phyloP scores from a whole-genome alignment of 2,329 filamentous ascomycete species.

The Botryosphaeria agaves region DNA sequence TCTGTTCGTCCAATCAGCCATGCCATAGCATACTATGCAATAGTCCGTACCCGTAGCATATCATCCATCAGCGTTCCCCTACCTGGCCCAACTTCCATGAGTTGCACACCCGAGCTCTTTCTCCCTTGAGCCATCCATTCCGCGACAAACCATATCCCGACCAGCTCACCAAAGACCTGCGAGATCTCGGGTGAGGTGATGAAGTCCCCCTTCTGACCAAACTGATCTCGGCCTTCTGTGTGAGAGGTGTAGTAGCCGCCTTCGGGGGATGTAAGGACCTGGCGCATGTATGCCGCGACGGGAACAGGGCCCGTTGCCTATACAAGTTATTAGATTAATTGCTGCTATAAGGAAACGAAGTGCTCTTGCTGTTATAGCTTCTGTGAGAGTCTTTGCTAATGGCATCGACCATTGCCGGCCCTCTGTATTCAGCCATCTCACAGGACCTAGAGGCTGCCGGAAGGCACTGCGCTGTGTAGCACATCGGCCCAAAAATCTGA shows the following conservation, averaged over 20 bases:
- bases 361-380: constrained; percentile 60
- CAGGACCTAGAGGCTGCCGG: constrained; percentile 6
- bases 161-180: constrained; percentile 85
- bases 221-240: constrained; percentile 58
- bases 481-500: too few species aligned
- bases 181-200: constrained; percentile 96
- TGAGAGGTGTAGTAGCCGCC: constrained; percentile 87
- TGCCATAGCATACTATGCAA: too few species aligned
- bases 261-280: constrained; percentile 81
- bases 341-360: neutral
- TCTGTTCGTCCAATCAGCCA: constrained; percentile 32
- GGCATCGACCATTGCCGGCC: constrained; percentile 75
- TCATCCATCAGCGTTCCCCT: constrained; percentile 95
- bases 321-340: too few species aligned
- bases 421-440: constrained; percentile 23
- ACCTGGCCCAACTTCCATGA: constrained; percentile 89
- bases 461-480: too few species aligned
- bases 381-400: constrained; percentile 68
- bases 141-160: constrained; percentile 87
- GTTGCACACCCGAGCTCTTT: constrained; percentile 55
- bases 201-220: constrained; percentile 87
- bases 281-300: constrained; percentile 91
- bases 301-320: constrained; percentile 79
- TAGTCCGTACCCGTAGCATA: constrained; percentile 56
- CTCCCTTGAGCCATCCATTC: constrained; percentile 91